Evolutionary conservation across 306 rosid species (phyloP), one percentile per base, ranked within the genome.

Genomic region (Corylus heterophylla): DNA sequence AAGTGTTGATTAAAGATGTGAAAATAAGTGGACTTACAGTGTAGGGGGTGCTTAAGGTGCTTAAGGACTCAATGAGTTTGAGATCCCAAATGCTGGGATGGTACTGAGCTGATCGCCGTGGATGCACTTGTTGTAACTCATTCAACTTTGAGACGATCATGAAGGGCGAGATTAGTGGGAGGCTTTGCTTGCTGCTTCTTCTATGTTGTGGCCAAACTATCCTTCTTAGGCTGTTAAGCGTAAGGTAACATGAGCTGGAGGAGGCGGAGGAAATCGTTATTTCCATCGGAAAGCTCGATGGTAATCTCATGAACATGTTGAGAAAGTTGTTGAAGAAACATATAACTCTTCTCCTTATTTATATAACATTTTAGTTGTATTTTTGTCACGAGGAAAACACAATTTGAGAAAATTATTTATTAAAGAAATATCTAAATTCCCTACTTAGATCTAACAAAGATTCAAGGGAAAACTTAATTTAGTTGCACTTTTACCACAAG

Each of bases 71-170:
- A 17, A 83, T 83, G 66, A 62, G 80, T 9, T 49, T 20, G 14
- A 16, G 44, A 47, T 59, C 81, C 81, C 84, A 83, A n/a, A 79
- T 55, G 5, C 67, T 83, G 2, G 86, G 78, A 75, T 83, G 83
- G 54, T 83, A 79, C 10, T 52, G 25, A 62, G 83, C 83, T 31
- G 76, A 76, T 44, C 86, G 77, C 11, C 83, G 62, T 17, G 14
- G 80, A 47, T 55, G 3, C 27, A 10, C 56, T 49, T 16, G 27
- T 18, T 29, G 22, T 31, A 16, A 45, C 54, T 50, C 64, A 20
- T 27, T 13, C 12, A 22, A 59, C 37, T n/a, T 69, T 7, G 74
- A 69, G 13, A 44, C 54, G 54, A 81, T 25, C 8, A 5, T 35
- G 71, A 20, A 14, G 68, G 77, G 68, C 39, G 76, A 55, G 29